phyloP scores from a whole-genome alignment of 768 basidiomycete genomes.

The Gymnopilus junonius region DNA sequence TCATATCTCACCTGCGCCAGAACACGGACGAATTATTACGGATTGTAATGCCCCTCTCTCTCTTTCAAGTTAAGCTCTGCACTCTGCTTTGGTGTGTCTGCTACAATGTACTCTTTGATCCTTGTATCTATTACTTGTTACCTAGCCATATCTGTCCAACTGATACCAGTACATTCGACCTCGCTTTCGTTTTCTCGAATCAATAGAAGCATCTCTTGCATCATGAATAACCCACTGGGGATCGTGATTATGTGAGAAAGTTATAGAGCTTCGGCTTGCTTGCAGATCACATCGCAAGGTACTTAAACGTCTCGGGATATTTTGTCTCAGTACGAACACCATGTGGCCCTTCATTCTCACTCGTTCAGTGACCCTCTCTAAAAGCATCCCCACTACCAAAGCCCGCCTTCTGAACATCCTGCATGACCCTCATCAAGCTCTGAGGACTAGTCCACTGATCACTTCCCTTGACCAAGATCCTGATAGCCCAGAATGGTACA shows the following conservation, averaged over 20 bases:
- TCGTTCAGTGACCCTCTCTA: conserved; percentile 27
- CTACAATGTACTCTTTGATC: conserved; percentile 11
- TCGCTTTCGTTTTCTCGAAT: not conserved
- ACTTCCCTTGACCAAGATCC: conserved; percentile 28
- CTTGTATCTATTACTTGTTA: conserved; percentile 13
- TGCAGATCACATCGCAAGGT: not conserved
- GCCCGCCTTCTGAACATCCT: conserved; percentile 30
- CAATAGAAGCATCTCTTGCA: not conserved
- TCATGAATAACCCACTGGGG: not conserved
- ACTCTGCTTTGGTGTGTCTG: conserved; percentile 2
- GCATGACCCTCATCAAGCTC: conserved; percentile 35
- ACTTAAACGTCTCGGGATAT: not conserved
- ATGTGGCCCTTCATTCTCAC: conserved; percentile 39
- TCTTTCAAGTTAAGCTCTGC: not conserved
- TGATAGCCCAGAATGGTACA: conserved; percentile 29
- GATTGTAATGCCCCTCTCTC: conserved; percentile 10
- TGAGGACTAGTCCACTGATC: conserved; percentile 36
- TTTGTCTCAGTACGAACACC: not conserved
- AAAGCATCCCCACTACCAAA: conserved; percentile 25
- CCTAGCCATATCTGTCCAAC: not conserved
- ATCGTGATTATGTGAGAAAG: not conserved
- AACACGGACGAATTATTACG: conserved; percentile 3
- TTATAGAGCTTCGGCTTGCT: too few relatives aligned
- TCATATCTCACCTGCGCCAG: not conserved
- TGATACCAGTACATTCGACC: conserved; percentile 3